These are phyloP conservation scores for Aspergillus coremiiformis DNA, from an alignment of 495 filamentous ascomycete genomes.

Conservation along the genomic window DNA sequence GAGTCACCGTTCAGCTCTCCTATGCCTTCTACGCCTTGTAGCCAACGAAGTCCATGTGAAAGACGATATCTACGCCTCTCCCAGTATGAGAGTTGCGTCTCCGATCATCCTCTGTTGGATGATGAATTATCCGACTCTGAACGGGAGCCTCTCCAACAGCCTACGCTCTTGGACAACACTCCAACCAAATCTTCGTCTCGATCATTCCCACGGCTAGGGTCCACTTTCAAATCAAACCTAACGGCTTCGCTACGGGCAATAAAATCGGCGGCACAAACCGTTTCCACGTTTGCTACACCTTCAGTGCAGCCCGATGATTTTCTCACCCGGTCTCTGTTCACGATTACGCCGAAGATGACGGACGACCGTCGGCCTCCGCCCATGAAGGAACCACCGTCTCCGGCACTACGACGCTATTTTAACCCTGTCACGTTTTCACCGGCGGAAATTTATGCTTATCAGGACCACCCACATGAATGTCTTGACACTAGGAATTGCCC, in stretches of 20 bases:
- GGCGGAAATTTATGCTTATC: conserved; percentile 56
- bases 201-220: conserved; percentile 34
- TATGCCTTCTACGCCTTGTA: conserved; percentile 28
- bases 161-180: conserved; percentile 12
- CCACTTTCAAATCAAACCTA: conserved; percentile 84
- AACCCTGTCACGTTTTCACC: conserved; percentile 70
- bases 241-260: conserved; percentile 86
- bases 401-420: conserved; percentile 83
- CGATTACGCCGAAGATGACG: conserved; percentile 73
- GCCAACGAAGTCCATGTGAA: conserved; percentile 36
- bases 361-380: conserved; percentile 83
- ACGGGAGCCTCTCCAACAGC: conserved; percentile 18
- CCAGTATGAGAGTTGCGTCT: conserved; percentile 45
- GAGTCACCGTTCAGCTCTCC: conserved; percentile 39
- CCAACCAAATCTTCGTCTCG: conserved; percentile 21
- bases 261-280: conserved; percentile 73
- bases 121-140: conserved; percentile 29
- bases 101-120: conserved; percentile 50
- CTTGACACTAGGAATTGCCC: conserved; percentile 44
- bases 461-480: conserved; percentile 36
- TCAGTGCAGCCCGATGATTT: conserved; percentile 81
- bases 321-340: conserved; percentile 74
- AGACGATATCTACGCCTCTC: conserved; percentile 35
- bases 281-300: conserved; percentile 67
- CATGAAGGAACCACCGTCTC: conserved; percentile 66